A percentile compares a stretch with the other conserved stretches of the same genome.
These are phyloP conservation scores for Mucor ambiguus DNA, from an alignment of 371 early-diverging fungal species.

Conservation along the genomic window DNA sequence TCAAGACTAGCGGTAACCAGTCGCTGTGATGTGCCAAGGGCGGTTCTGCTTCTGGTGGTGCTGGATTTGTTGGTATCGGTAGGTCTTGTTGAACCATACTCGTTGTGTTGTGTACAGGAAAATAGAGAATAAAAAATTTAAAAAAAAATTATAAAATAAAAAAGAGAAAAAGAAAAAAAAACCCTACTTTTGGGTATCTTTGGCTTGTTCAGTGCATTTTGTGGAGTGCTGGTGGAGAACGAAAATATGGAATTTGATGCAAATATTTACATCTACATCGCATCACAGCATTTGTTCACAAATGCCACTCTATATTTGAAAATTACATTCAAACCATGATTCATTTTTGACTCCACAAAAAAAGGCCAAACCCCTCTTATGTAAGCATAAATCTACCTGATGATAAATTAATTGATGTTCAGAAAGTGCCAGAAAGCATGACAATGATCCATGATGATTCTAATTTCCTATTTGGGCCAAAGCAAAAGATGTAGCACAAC, in stretches of 20 bases:
- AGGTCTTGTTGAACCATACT: neutral
- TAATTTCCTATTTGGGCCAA: neutral
- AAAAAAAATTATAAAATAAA: neutral
- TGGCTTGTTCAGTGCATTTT: too few relatives aligned
- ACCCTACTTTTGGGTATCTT: neutral
- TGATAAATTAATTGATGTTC: neutral
- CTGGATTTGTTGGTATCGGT: conserved; percentile 8
- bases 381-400: neutral
- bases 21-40: conserved; percentile 16
- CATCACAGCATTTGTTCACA: neutral
- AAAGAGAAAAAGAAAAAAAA: neutral
- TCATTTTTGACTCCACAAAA: too few relatives aligned
- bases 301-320: neutral
- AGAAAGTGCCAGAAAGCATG: neutral
- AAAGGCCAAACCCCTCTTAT: neutral
- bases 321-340: neutral
- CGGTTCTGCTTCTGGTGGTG: conserved; percentile 1
- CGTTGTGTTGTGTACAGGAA: too few relatives aligned
- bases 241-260: neutral
- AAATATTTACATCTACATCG: neutral
- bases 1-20: conserved; percentile 56
- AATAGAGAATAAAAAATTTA: neutral
- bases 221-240: neutral
- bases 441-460: neutral
- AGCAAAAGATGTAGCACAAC: neutral